Evolutionary conservation across 2,329 filamentous ascomycete genomes (phyloP), one percentile per base, ranked within the genome.

Genomic region (Phaeosphaeria sp.): DNA sequence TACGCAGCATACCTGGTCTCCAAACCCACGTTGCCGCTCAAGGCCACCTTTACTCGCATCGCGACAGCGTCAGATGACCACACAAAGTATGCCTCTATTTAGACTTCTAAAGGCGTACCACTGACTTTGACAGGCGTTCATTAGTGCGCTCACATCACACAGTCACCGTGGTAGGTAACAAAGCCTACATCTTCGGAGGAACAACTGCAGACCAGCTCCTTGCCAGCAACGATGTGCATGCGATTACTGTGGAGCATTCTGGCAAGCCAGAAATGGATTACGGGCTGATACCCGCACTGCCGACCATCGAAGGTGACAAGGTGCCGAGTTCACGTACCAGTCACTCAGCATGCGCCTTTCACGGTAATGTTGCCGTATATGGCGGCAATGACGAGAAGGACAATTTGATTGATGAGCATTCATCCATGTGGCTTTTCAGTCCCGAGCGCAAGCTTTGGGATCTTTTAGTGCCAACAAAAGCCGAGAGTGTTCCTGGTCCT

Each of bases 131-230:
- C 50, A 75, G 62, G 54, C 74, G 63, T 51, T 74, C 67, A 30
- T 49, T 77, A 45, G 69, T 66, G 18, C 63, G 75, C 5, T 73
- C 71, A n/a, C 74, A 77, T 49, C 79, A 81, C 55, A 77, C 74
- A 5, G 52, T 81, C 21, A 79, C 74, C 1, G 68, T 79, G 1
- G 65, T 81, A 30, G 64, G 70, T 40, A 75, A 79, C 63, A 80
- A 79, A 60, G 78, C 79, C 5, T 81, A 79, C 61, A 75, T 82
- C 22, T 81, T 81, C 55, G 80, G 80, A 39, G 80, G 80, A 47
- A 69, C 74, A 36, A 77, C 74, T 22, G 60, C 69, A 1, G 65
- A 69, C 6, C 72, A 71, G n/a, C 65, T 71, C 24, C 57, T 80
- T 15, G 77, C 78, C 3, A 76, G 74, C 53, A 81, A 77, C 49